These are phyloP conservation scores for Agaricus sinodeliciosus DNA, from an alignment of 768 basidiomycete genomes.

Conservation along the genomic window DNA sequence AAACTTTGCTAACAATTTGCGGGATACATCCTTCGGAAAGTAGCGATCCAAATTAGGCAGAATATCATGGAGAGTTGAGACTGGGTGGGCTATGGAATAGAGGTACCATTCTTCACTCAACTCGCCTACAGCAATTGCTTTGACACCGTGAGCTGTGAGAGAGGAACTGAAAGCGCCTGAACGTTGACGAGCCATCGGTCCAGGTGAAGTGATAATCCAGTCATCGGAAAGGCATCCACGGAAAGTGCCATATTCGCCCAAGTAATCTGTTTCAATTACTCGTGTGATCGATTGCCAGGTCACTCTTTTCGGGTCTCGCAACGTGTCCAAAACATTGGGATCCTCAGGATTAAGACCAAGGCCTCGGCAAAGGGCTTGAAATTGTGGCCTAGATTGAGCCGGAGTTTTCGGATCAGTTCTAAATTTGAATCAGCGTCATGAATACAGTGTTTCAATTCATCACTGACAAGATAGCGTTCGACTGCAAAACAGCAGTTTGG, in stretches of 20 bases:
- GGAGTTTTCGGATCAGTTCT: constrained; percentile 57
- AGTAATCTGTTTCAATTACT: constrained; percentile 49
- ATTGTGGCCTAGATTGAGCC: constrained; percentile 52
- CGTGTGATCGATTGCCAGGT: constrained; percentile 45
- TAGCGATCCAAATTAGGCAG: constrained; percentile 54
- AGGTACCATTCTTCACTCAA: constrained; percentile 74
- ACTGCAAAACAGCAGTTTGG: constrained; percentile 59
- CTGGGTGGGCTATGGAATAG: constrained; percentile 64
- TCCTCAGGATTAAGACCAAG: constrained; percentile 49
- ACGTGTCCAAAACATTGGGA: constrained; percentile 38
- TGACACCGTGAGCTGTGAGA: constrained; percentile 51
- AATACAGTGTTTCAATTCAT: background rate
- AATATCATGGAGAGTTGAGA: constrained; percentile 43
- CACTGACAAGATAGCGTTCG: constrained; percentile 65
- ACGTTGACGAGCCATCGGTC: constrained; percentile 65
- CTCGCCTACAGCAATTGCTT: constrained; percentile 59
- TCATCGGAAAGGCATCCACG: constrained; percentile 55
- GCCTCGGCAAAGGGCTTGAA: constrained; percentile 51
- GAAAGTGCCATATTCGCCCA: constrained; percentile 60
- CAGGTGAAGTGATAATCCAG: constrained; percentile 48
- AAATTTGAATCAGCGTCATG: background rate
- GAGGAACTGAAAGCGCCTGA: constrained; percentile 50
- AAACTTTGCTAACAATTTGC: constrained; percentile 40
- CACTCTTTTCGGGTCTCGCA: constrained; percentile 43
- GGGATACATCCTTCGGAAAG: constrained; percentile 43